Percentiles rank a stretch among this genome's conserved stretches.
phyloP scores from a whole-genome alignment of 208 protist genomes.

The Porcisia deanei region DNA sequence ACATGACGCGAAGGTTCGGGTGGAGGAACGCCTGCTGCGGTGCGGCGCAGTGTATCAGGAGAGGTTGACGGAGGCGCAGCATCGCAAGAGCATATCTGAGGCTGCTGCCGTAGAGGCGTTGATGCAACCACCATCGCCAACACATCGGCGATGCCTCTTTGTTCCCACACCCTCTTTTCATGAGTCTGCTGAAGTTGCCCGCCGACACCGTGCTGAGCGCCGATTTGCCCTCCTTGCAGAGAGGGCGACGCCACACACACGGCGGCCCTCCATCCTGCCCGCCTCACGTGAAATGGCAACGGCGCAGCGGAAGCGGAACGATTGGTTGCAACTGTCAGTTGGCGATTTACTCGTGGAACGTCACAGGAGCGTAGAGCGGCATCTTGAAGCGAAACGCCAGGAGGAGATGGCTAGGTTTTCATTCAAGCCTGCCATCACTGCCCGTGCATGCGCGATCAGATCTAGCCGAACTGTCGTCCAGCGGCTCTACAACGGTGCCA shows the following conservation, averaged over 20 bases:
- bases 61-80: conserved; percentile 12
- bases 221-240: background rate
- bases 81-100: background rate
- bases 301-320: conserved; percentile 17
- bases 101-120: conserved; percentile 4
- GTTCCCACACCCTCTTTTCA: conserved; percentile 21
- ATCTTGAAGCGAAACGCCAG: conserved; percentile 11
- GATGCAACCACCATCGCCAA: background rate
- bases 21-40: conserved; percentile 50
- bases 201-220: conserved; percentile 21
- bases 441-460: conserved; percentile 6
- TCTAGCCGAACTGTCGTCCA: conserved; percentile 23
- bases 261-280: conserved; percentile 21
- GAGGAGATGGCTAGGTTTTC: conserved; percentile 30
- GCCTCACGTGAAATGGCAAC: conserved; percentile 28
- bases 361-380: conserved; percentile 18
- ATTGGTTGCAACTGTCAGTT: conserved; percentile 11
- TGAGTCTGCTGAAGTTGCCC: conserved; percentile 15
- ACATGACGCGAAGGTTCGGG: conserved; percentile 8
- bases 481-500: conserved; percentile 40
- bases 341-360: conserved; percentile 23
- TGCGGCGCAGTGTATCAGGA: conserved; percentile 37
- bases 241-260: background rate
- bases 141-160: conserved; percentile 10
- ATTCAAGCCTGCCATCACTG: conserved; percentile 34